Evolutionary conservation across 164 flowering plant species (phyloP), one percentile per base, ranked within the genome.

Genomic region (Kingdonia uniflora): DNA sequence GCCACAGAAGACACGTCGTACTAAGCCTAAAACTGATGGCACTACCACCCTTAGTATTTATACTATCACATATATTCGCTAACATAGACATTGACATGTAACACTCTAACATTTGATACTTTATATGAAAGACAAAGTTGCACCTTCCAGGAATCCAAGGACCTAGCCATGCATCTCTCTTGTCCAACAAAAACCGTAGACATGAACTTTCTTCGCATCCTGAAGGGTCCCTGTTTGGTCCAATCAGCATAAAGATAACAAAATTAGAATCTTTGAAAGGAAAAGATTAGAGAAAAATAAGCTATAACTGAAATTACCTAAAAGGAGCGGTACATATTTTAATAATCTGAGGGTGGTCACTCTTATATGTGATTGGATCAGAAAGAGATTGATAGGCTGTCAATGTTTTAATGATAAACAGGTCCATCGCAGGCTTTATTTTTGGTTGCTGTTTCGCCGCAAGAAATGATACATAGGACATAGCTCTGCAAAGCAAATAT

Each of bases 131-230:
- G 8, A 29, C 8, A 29, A 29, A 8, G 35, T 8, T 8, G 41
- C 51, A 94, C 99, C 99, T 94, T 75, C 99, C 97, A 67, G 96
- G 96, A 60, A 71, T 76, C 95, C 90, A 94, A 52, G 99, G 99
- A 57, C 99, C 99, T 72, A 88, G 61, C 80, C 90, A 94, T 55
- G 95, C 89, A 77, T 94, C 99, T 72, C 99, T 76, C 64, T 79
- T 94, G 78, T 94, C 96, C 38, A 89, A 73, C 61, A 94, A 68
- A 59, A 68, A 56, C 68, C 82, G 76, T 75, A 94, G 76, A 65
- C 88, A 77, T 53, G 99, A 86, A 73, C 97, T 94, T 71, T 89
- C 95, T 62, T 82, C 95, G 59, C 69, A 86, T 52, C 57, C 75
- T 55, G 82, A 66, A 63, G 97, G 74, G 68, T 87, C 84, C 68